Evolutionary conservation across 164 flowering plant species (phyloP).

Genomic region (Euptelea pleiosperma): DNA sequence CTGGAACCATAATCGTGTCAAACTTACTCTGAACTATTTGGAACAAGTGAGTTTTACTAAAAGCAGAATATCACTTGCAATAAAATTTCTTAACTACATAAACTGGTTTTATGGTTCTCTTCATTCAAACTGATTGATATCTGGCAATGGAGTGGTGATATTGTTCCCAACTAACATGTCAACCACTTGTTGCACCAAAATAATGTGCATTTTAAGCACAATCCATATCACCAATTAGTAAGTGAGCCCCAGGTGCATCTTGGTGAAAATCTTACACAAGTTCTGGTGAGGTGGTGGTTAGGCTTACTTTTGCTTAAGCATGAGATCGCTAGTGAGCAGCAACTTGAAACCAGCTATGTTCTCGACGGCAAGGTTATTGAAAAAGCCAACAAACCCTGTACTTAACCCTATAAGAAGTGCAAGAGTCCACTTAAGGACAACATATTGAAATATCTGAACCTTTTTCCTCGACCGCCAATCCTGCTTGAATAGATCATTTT

Average conservation of each 20-base stretch:
- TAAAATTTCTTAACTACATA: too few species aligned
- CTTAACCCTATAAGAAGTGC: constrained; percentile 69
- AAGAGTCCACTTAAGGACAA: constrained; percentile 82
- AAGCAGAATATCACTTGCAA: too few species aligned
- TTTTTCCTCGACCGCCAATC: constrained; percentile 86
- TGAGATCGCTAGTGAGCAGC: constrained; percentile 54
- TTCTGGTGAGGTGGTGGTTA: not conserved
- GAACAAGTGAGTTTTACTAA: too few species aligned
- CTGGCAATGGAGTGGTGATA: too few species aligned
- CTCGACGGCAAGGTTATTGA: constrained; percentile 82
- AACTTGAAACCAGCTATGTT: constrained; percentile 88
- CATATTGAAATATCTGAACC: constrained; percentile 71
- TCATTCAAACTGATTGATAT: too few species aligned
- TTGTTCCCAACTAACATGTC: not conserved
- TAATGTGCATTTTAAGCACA: too few species aligned
- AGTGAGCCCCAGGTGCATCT: too few species aligned
- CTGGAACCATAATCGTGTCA: constrained; percentile 27
- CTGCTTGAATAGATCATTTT: constrained; percentile 88
- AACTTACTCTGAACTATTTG: constrained; percentile 9
- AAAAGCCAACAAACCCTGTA: constrained; percentile 71
- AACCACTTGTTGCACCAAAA: too few species aligned
- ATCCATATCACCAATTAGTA: too few species aligned
- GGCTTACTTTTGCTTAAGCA: constrained; percentile 63
- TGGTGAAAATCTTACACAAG: not conserved
- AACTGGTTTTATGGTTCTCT: too few species aligned